Evolutionary conservation across 495 filamentous ascomycete species (phyloP), one percentile per base, ranked within the genome.

Genomic region (Lophium mytilinum): DNA sequence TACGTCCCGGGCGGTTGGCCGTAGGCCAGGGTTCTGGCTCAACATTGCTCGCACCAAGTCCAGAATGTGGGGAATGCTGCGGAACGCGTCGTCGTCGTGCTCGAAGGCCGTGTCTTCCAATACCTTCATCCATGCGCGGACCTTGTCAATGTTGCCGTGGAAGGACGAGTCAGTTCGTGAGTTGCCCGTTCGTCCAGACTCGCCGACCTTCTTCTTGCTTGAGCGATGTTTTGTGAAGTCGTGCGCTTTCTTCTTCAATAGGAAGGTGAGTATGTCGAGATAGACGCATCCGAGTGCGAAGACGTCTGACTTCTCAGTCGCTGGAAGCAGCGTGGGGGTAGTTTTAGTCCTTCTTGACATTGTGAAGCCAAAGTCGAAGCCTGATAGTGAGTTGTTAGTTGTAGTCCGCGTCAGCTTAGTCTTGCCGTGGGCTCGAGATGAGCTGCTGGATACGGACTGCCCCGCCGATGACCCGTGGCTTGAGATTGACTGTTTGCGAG

Each of bases 101-200:
- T 47, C 57, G 5, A 64, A 53, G 9, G 67, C 54, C 5, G 51
- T 43, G 48, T 82, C 81, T 42, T 82, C 80, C 0, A 95, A 71
- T 9, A 76, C 69, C 0, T 77, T 76, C 68, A 92, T 87, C 91
- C 92, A 96, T 14, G 76, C 80, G 45, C 84, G 81, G 0, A 95
- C 80, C 65, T 91, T 87, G 12, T 78, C 79, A 0, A 86, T 72
- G 63, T 95, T 93, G 24, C 82, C 82, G 67, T 96, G 91, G 71
- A 91, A 97, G 0, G 85, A 89, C 1, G 85, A 80, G 63, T 95
- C 69, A 1, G 52, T 63, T 4, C 68, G 66, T 15, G 61, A 56
- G 50, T 52, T 59, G 15, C 24, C 21, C 6, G 15, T 24, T 14
- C 45, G 45, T 47, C 55, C 50, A 12, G 46, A 50, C 21, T 57